These are phyloP conservation scores for Cadophora luteo-olivacea DNA, from an alignment of 2,329 filamentous ascomycete species.

Conservation along the genomic window DNA sequence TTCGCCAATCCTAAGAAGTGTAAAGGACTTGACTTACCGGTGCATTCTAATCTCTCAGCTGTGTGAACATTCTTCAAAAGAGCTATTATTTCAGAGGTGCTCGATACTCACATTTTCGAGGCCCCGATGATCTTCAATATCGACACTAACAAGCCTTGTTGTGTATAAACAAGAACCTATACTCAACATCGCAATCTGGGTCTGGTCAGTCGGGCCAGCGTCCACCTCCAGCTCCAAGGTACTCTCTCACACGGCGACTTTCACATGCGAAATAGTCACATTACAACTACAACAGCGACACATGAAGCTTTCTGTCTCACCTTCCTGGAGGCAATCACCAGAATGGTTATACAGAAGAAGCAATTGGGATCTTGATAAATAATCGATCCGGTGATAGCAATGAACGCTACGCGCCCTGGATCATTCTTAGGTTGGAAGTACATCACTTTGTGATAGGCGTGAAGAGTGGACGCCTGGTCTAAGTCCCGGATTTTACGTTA, in stretches of 20 bases:
- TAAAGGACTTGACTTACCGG: too few species aligned
- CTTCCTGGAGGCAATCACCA: neutral
- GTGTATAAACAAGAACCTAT: too few species aligned
- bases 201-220: neutral
- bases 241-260: neutral
- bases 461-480: neutral
- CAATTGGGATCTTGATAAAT: neutral
- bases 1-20: too few species aligned
- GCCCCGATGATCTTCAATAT: too few species aligned
- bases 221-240: neutral
- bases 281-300: neutral
- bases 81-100: too few species aligned
- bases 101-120: too few species aligned
- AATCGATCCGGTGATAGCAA: neutral
- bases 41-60: too few species aligned
- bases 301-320: neutral
- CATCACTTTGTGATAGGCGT: neutral
- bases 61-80: too few species aligned
- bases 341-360: neutral
- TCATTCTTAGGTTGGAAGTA: neutral
- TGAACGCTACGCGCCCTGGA: neutral
- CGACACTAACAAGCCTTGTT: too few species aligned
- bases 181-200: neutral
- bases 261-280: slow-evolving; percentile 10
- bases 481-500: neutral